Base-by-base conservation (phyloP, 2,329 filamentous ascomycete genomes). In the Diaporthe vexans region DNA sequence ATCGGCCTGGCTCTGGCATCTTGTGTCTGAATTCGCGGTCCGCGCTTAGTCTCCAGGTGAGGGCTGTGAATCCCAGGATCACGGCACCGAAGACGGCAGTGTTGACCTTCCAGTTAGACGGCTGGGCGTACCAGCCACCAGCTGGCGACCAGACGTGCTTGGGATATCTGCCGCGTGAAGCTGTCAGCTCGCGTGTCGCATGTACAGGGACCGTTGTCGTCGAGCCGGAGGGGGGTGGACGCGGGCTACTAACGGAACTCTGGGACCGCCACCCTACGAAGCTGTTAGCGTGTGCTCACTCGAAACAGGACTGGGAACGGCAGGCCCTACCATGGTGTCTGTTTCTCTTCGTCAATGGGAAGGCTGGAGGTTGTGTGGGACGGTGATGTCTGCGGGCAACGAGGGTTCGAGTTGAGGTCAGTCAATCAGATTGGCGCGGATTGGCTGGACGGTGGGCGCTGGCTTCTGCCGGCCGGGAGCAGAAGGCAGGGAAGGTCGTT, bases 91-190 rank as follows among this genome's bases (percentile, higher is more conserved):
- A 78, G 52, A 82, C 51, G 56, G 79, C 80, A 13, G 97, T 99
- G 88, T 99, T 99, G 81, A 88, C 86, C 84, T 94, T 97, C 97
- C 97, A 99, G 89, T 99, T 99, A 79, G 90, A 88, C 71, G 97
- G 97, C 84, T 97, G 96, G 72, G 93, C 88, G 86, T 99, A 99
- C 97, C 97, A 99, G 86, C 97, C 97, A 90, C 97, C 97, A 78
- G 96, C 89, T 76, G 97, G 97, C 82, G 97, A 98, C 97, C 97
- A 99, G 90, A 99, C 95, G 89, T 99, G 96, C 90, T 98, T 98
- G 84, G 95, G 95, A 86, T 98, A 98, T 82, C 95, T 97, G 80
- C 61, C 54, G 46, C 24, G n/a, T 35, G 29, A 71, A 69, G 63
- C 65, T 74, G 73, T 77, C 77, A 76, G 76, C 63, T 63, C 68